phyloP scores from a whole-genome alignment of 805 yeast genomes.

The Cyberlindnera maritima region DNA sequence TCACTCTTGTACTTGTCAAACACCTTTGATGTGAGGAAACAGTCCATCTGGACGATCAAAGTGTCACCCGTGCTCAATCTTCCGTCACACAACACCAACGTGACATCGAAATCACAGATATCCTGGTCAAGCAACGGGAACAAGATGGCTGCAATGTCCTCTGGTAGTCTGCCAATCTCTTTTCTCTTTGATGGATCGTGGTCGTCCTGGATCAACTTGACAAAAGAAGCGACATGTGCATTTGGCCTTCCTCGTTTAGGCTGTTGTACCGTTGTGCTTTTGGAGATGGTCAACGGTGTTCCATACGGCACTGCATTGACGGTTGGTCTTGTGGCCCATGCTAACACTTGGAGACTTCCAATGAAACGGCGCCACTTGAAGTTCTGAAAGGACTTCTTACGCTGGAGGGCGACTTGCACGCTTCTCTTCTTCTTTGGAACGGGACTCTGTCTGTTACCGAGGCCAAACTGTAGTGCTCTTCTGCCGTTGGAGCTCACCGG shows the following conservation, averaged over 20 bases:
- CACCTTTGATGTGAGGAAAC: constrained; percentile 45
- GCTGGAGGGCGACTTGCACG: neutral
- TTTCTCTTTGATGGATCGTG: constrained; percentile 31
- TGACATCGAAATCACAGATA: constrained; percentile 52
- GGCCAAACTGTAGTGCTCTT: neutral
- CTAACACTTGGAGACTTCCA: constrained; percentile 58
- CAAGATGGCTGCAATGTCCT: constrained; percentile 61
- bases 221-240: constrained; percentile 30
- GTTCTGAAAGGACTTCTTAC: neutral
- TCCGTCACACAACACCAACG: constrained; percentile 56
- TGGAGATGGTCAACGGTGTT: constrained; percentile 39
- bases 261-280: constrained; percentile 32
- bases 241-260: constrained; percentile 24
- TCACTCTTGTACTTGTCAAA: constrained; percentile 23
- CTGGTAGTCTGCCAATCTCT: constrained; percentile 78
- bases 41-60: constrained; percentile 66
- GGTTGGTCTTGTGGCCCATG: constrained; percentile 73
- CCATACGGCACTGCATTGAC: constrained; percentile 43
- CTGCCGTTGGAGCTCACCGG: neutral
- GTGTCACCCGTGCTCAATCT: constrained; percentile 73
- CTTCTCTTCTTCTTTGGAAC: neutral
- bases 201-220: constrained; percentile 30
- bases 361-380: constrained; percentile 45
- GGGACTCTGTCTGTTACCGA: neutral
- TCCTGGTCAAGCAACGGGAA: constrained; percentile 60